Percentiles rank a stretch among this genome's conserved stretches.
Conservation (phyloP, 2,329 filamentous ascomycete genomes). For the Teratosphaeria destructans region DNA sequence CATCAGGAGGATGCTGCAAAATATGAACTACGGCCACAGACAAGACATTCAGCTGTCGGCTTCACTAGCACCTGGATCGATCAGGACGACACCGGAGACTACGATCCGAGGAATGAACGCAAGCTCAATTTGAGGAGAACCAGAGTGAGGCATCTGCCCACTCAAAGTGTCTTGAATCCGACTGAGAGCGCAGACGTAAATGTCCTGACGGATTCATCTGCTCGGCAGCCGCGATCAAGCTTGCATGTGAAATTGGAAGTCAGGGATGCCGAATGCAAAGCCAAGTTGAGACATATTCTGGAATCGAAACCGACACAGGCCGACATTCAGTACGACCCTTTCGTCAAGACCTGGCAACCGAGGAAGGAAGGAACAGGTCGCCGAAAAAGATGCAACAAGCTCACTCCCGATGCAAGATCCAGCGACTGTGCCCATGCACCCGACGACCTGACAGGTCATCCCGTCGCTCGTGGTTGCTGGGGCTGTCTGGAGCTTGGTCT, state of each 20-base stretch:
- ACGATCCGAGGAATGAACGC: constrained; percentile 17
- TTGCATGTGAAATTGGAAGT: neutral
- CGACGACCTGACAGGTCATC: constrained; percentile 14
- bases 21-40: constrained; percentile 11
- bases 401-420: neutral
- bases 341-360: neutral
- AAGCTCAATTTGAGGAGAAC: constrained; percentile 1
- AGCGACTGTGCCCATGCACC: neutral
- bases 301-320: neutral
- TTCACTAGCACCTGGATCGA: constrained; percentile 24
- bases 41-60: neutral
- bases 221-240: neutral
- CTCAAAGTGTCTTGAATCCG: neutral
- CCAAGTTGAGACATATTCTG: neutral
- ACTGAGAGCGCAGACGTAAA: neutral
- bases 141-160: neutral
- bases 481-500: constrained; percentile 20
- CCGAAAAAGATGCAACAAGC: neutral
- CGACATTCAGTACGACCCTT: neutral
- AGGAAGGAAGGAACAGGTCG: neutral
- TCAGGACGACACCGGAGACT: constrained; percentile 27
- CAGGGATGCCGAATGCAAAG: neutral
- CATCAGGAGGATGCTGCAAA: neutral
- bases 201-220: neutral
- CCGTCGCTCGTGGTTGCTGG: constrained; percentile 22